phyloP scores from a whole-genome alignment of 805 yeast genomes.

The Candida chilensis region DNA sequence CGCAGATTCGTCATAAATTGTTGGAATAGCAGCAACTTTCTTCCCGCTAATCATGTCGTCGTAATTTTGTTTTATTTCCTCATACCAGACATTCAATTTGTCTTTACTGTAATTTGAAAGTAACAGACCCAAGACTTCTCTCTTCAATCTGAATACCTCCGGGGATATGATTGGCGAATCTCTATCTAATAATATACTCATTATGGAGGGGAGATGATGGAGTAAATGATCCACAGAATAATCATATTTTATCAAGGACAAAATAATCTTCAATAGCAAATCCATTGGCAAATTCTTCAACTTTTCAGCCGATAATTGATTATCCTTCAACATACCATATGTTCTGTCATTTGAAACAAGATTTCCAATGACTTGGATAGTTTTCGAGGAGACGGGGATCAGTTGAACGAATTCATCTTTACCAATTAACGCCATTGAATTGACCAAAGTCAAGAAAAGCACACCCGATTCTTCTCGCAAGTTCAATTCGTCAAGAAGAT shows the following conservation, averaged over 20 bases:
- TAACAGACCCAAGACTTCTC: neutral
- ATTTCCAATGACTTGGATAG: neutral
- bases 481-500: neutral
- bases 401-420: neutral
- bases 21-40: neutral
- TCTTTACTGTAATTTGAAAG: neutral
- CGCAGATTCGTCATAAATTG: neutral
- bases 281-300: neutral
- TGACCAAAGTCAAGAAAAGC: neutral
- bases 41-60: neutral
- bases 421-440: neutral
- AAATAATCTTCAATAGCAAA: neutral
- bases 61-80: neutral
- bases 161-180: neutral
- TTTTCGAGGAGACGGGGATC: neutral
- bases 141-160: neutral
- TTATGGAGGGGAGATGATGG: neutral
- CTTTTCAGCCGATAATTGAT: neutral
- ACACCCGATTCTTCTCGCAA: neutral
- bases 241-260: neutral
- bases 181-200: neutral
- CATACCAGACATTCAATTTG: neutral
- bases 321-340: neutral
- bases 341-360: neutral
- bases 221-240: neutral